Base-by-base conservation (phyloP, 192 early-diverging fungal genomes). In the Spizellomyces sp. region DNA sequence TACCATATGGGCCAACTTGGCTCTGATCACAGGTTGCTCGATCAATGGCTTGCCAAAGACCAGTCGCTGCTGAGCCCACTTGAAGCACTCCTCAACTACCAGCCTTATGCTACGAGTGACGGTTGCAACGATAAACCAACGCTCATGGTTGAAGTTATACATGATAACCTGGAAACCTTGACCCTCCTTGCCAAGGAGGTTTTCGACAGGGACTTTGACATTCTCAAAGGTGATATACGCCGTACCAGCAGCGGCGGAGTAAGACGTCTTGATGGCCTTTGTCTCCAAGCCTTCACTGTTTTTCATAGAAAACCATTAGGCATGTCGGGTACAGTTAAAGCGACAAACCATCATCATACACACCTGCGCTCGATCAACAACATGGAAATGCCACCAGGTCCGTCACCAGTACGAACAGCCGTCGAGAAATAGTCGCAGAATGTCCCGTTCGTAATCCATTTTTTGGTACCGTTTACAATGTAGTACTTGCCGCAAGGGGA, bases 41-140 rank as follows among this genome's bases (percentile, higher is more conserved):
- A 89, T 84, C n/a, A 91, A 70, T n/a, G 79, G 67, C 77, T 88
- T 90, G 19, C 90, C 90, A 77, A 91, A 91, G 9, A 91, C 89
- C 54, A 89, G 82, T 50, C 90, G 81, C 67, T 91, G 89, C 61
- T 89, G 74, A 10, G 88, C 84, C 90, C 90, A 91, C 75, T 89
- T 87, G 82, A 84, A 81, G 65, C 78, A 81, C 48, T 84, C 80
- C 46, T 73, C 71, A 9, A 84, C 56, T 79, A 64, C 62, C 50
- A 72, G n/a, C 17, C 70, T 10, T 54, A 72, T 72, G 8, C 62
- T 78, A 48, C 74, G 70, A 42, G 84, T 76, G 21, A 80, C 77
- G 42, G 77, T 79, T 17, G 76, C 76, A 22, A 79, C 69, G 57
- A 89, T 89, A 45, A 79, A 79, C 87, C 88, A 90, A 46, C 88